Evolutionary conservation across 2,329 filamentous ascomycete species (phyloP).

Genomic region (Monosporascus cannonballus): DNA sequence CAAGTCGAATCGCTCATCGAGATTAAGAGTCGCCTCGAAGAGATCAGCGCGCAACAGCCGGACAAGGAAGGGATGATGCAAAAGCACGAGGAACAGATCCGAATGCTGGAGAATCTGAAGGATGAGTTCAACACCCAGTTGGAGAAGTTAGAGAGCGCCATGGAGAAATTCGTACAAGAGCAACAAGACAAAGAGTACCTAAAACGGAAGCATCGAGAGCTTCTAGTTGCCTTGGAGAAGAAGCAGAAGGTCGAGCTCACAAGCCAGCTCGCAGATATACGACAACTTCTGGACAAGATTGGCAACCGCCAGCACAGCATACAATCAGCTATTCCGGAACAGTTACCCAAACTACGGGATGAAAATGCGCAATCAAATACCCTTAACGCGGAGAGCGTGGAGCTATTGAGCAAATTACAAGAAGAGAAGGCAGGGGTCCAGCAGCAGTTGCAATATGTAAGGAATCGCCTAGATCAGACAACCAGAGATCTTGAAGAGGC

Average conservation of each 20-base stretch:
- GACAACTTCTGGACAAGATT: neutral
- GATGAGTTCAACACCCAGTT: neutral
- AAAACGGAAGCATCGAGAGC: neutral
- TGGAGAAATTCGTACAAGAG: neutral
- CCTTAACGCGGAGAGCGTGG: neutral
- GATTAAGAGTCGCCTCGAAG: neutral
- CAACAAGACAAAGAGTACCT: neutral
- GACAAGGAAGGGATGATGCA: neutral
- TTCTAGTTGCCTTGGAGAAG: neutral
- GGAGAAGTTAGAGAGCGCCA: neutral
- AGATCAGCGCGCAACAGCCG: neutral
- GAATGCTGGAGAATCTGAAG: neutral
- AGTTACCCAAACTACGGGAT: neutral
- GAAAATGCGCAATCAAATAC: neutral
- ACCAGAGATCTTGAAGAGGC: neutral
- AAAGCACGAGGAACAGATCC: neutral
- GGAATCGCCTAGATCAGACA: neutral
- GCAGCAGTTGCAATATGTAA: neutral
- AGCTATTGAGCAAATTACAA: neutral
- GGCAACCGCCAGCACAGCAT: neutral
- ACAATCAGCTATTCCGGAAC: neutral
- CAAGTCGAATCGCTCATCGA: neutral
- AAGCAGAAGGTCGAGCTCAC: neutral
- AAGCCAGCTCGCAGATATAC: neutral
- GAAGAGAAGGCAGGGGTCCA: neutral